Base-by-base conservation (phyloP, 1,284 basidiomycete species). In the Malassezia equina region DNA sequence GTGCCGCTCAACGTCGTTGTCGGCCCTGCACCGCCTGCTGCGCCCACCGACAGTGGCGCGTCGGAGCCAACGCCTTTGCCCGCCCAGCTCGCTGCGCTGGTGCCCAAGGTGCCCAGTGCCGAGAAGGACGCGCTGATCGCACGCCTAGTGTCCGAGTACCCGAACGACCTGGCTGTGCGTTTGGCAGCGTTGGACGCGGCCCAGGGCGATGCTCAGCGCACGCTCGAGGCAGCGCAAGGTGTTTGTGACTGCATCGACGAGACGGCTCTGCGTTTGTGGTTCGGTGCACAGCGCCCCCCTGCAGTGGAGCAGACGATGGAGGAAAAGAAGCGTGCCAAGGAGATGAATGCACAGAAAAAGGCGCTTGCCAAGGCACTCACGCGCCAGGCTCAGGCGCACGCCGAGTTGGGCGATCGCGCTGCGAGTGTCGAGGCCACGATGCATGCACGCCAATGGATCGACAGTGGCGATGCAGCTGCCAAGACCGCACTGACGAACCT, bases 41-140 rank as follows among this genome's bases (percentile, higher is more conserved):
- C 66, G 28, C 58, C 55, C 12, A 65, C 69, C 64, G 59, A 61
- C 39, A 56, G 65, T 34, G 64, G 64, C 39, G 47, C 39, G 7
- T 21, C 47, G 41, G 52, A 51, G 11, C 27, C 21, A 23, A 48
- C 47, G 42, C 24, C 43, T 51, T 57, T 71, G 45, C 55, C 70
- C 19, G 71, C 69, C 44, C 57, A 75, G n/a, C 63, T 75, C 25
- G 62, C 69, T 4, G 69, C 57, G 0, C 58, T 74, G 8, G 66
- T 61, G 11, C 61, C 64, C 47, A 75, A 76, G 65, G 66, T 75
- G 44, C 60, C 64, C 61, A 48, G 64, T 66, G 46, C 56, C 60
- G 49, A 63, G 50, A 51, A 72, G 70, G 51, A 69, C 62, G 57
- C 47, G n/a, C 74, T 73, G 48, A 45, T 75, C 27, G 70, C 65